Evolutionary conservation across 78 protist species (phyloP), one percentile per base, ranked within the genome.

Genomic region (Speleostelium caveatum): DNA sequence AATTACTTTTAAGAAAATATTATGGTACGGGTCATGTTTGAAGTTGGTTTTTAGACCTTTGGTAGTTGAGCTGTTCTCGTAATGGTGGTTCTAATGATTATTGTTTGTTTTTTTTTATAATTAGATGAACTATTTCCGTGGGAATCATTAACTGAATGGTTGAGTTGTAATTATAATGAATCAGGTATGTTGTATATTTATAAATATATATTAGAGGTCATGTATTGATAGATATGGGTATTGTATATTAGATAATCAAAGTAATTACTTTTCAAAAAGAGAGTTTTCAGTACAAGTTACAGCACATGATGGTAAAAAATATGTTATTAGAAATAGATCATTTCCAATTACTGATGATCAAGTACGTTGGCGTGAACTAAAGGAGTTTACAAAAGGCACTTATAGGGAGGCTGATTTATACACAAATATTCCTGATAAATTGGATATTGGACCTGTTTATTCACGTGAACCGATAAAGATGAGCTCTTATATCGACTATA

Each of bases 391-490:
- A 36, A 67, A 49, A 45, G 89, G 89, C 39, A 33, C 22, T 56
- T 14, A 6, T 24, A 17, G 41, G 10, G 36, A 5, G 21, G 2
- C 0, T 6, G n/a, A 4, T 7, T 10, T 49, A 7, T 19, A 4
- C 7, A 21, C 56, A 53, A 32, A 56, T 17, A 30, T 69, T 19
- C 66, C 61, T 12, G 79, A 69, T 2, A 83, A 49, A 69, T 41
- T 83, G 8, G 91, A 83, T 69, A 83, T 83, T 58, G 91, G 91
- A 21, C 68, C 91, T 10, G 30, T 83, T 6, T 83, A 60, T 42
- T 59, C 32, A 42, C 7, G 39, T 4, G 91, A 83, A 17, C 91
- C 91, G 26, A 30, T 38, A 3, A 62, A 69, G 51, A 83, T 6
- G 58, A 0, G 49, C 0, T 3, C 6, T 0, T 24, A 17, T 1